Conservation (phyloP, 768 basidiomycete species). For the Collybia sp. region DNA sequence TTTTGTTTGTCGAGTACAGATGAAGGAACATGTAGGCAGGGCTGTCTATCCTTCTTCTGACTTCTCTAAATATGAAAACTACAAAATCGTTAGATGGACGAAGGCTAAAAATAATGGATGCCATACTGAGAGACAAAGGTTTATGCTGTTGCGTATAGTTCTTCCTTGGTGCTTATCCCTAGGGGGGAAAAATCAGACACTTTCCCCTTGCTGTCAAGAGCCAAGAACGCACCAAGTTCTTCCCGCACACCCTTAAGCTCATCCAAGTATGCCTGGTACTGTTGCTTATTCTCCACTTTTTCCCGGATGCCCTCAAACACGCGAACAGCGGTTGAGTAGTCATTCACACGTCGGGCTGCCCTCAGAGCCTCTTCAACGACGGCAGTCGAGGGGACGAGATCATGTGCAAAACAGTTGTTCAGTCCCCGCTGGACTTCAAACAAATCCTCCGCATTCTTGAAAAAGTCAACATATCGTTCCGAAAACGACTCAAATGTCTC, state of each 20-base stretch:
- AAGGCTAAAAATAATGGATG: too few relatives aligned
- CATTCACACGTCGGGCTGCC: conserved; percentile 88
- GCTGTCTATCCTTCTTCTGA: too few relatives aligned
- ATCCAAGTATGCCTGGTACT: conserved; percentile 90
- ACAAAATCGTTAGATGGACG: too few relatives aligned
- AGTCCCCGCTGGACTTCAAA: conserved; percentile 99
- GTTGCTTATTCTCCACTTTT: conserved; percentile 96
- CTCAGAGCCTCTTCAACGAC: conserved; percentile 87
- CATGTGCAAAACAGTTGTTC: conserved; percentile 99
- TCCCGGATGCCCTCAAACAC: conserved; percentile 95
- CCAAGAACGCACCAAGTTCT: conserved; percentile 69
- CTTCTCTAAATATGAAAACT: too few relatives aligned
- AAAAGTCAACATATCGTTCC: conserved; percentile 90
- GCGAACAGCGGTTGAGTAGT: conserved; percentile 95
- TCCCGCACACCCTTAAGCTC: conserved; percentile 86
- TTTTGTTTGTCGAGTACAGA: too few relatives aligned
- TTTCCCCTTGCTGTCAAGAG: not conserved
- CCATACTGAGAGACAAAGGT: conserved; percentile 6
- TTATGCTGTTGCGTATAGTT: conserved; percentile 35
- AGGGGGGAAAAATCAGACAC: not conserved
- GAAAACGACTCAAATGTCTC: conserved; percentile 95
- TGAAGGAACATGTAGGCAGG: too few relatives aligned
- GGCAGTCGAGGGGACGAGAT: conserved; percentile 81
- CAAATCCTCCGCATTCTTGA: conserved; percentile 88
- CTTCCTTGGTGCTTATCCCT: conserved; percentile 41